Conservation (phyloP, 495 filamentous ascomycete species). For the Neurospora tetraspora region DNA sequence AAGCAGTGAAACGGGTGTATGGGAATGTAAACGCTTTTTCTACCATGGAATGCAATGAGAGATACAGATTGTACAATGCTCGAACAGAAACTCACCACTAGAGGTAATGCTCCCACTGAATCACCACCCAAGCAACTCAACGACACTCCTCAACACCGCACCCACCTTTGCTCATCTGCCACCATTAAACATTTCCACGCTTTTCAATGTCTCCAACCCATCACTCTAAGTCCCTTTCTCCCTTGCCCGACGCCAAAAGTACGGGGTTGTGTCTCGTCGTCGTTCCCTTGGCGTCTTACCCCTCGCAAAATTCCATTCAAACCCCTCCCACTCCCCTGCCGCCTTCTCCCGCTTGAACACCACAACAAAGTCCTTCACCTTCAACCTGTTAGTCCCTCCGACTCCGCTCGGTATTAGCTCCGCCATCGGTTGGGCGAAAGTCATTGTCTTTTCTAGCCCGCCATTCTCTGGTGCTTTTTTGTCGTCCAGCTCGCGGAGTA, state of each 20-base stretch:
- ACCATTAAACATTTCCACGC: background rate
- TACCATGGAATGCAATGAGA: background rate
- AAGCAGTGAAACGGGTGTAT: background rate
- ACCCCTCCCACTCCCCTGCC: background rate
- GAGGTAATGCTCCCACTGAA: background rate
- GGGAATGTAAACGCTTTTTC: background rate
- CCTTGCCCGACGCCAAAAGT: background rate
- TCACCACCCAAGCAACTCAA: background rate
- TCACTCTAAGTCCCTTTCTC: background rate
- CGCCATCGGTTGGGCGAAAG: conserved; percentile 7
- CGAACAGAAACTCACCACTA: background rate
- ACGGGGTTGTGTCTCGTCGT: background rate
- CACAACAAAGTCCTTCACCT: conserved; percentile 1
- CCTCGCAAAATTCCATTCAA: background rate
- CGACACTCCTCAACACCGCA: background rate
- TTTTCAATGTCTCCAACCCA: no score
- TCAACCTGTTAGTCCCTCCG: conserved; percentile 6
- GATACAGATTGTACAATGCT: background rate
- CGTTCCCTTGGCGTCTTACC: background rate
- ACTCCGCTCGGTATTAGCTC: conserved; percentile 6
- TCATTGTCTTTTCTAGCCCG: conserved; percentile 1
- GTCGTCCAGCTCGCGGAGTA: background rate
- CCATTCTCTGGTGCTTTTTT: background rate
- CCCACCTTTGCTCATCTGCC: background rate
- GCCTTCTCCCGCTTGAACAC: background rate